Evolutionary conservation across 2,329 filamentous ascomycete genomes (phyloP), one percentile per base, ranked within the genome.

Genomic region (Colletotrichum karsti): DNA sequence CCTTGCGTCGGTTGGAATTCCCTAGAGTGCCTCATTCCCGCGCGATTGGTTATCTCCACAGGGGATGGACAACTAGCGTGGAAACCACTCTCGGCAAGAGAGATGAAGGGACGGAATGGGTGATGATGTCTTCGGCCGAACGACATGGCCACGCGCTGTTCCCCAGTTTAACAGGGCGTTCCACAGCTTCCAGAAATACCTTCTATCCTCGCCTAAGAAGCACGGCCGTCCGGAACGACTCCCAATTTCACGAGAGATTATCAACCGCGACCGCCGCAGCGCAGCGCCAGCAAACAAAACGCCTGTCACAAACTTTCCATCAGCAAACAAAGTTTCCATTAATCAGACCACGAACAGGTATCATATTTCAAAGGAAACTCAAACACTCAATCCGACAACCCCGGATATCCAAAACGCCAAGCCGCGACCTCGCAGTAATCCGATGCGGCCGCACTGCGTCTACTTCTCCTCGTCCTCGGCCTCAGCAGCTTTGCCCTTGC

Each of bases 11-110:
- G 26, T 26, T 30, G 57, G 26, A 18, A 33, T 59, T 30, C 26
- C 42, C 41, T 9, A 28, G 33, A 33, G 26, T 37, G 39, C 41
- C 44, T 51, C 24, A 24, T 46, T 22, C 18, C 22, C 44, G 33
- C 55, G 39, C 42, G 44, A 51, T 60, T 60, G 57, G 44, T 20
- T 12, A 42, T 33, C 46, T 39, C 24, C 30, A 60, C 30, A 37
- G 24, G 13, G 57, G 44, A 60, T 30, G 57, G 26, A 5, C n/a
- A n/a, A 60, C 46, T 60, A 60, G 57, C 57, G 57, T 50, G 57
- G 57, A 51, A 60, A 41, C 57, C 30, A 51, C 57, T 59, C 26
- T 51, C 33, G 57, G 44, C 44, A 60, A 60, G 57, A 51, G 57
- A 59, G 54, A 57, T 57, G 54, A 57, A 48, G 10, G n/a, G 42